Evolutionary conservation across 176 grass and related monocot genomes (phyloP).

Genomic region (Avena eriantha): DNA sequence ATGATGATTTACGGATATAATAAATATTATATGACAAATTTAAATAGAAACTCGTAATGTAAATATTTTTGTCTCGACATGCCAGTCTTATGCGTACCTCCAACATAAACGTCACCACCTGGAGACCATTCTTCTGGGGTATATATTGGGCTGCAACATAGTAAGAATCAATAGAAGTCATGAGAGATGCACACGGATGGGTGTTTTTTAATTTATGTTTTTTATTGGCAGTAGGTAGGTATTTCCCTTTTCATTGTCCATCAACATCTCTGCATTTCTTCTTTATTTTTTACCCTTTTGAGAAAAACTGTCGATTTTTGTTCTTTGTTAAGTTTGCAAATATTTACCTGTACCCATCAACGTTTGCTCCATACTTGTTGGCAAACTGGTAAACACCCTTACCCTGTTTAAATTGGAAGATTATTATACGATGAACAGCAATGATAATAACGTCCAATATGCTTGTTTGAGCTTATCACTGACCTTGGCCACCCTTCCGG

Average conservation of each 20-base stretch:
- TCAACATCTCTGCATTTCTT: neutral
- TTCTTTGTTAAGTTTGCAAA: neutral
- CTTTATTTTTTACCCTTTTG: neutral
- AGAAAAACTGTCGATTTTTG: neutral
- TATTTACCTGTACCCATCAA: constrained; percentile 70
- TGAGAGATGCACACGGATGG: neutral
- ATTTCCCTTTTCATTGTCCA: constrained; percentile 12
- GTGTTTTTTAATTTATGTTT: neutral
- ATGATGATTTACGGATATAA: neutral
- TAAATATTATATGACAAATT: neutral
- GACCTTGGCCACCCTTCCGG: constrained; percentile 68
- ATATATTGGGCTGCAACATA: constrained; percentile 77
- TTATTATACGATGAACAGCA: neutral
- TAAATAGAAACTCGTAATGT: constrained; percentile 50
- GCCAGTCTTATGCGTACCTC: constrained; percentile 63
- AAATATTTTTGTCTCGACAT: constrained; percentile 33
- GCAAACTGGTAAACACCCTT: constrained; percentile 82
- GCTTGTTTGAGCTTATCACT: constrained; percentile 24
- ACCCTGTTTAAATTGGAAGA: constrained; percentile 52
- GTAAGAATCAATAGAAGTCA: neutral
- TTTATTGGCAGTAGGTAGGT: neutral
- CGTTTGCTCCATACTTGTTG: constrained; percentile 92
- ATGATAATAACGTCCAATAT: neutral
- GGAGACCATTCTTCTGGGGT: constrained; percentile 74
- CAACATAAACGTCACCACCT: constrained; percentile 73